A percentile compares a stretch with the other conserved stretches of the same genome.
phyloP scores from a whole-genome alignment of 495 filamentous ascomycete species.

The Pyronema domesticum region DNA sequence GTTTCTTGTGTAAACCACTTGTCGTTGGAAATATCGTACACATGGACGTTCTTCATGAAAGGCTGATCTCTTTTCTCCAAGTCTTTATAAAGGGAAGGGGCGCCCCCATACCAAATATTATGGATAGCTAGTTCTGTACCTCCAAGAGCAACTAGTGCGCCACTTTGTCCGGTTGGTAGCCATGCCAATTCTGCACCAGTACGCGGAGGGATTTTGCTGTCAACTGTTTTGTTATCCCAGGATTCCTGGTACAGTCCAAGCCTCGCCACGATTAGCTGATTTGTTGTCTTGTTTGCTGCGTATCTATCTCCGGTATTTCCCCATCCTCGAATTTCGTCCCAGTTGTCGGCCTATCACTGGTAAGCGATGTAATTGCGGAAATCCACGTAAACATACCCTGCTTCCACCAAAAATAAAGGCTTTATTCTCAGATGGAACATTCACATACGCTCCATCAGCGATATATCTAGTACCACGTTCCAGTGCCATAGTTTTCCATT shows the following conservation, averaged over 20 bases:
- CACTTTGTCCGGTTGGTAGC: slow-evolving; percentile 46
- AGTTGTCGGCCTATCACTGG: slow-evolving; percentile 12
- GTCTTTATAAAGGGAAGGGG: too few relatives aligned
- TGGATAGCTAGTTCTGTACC: slow-evolving; percentile 24
- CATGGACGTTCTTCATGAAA: slow-evolving; percentile 46
- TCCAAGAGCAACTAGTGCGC: slow-evolving; percentile 47
- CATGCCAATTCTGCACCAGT: slow-evolving; percentile 50
- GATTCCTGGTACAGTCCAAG: not conserved
- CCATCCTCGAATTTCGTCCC: slow-evolving; percentile 10
- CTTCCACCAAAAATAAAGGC: slow-evolving; percentile 54
- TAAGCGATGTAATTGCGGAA: not conserved
- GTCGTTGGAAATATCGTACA: slow-evolving; percentile 45
- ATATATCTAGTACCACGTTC: slow-evolving; percentile 41
- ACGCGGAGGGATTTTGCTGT: slow-evolving; percentile 29
- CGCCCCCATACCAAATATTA: too few relatives aligned
- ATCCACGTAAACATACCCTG: slow-evolving; percentile 4
- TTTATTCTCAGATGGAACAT: slow-evolving; percentile 51
- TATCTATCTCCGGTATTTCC: slow-evolving; percentile 26
- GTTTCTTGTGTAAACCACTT: slow-evolving; percentile 45
- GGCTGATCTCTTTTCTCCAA: slow-evolving; percentile 31
- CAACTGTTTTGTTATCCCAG: not conserved
- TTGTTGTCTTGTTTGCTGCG: slow-evolving; percentile 34
- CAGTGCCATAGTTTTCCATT: slow-evolving; percentile 12
- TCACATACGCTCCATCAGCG: slow-evolving; percentile 44
- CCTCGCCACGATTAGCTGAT: slow-evolving; percentile 18